phyloP scores from a whole-genome alignment of 768 basidiomycete species.

The Mrakia blollopis region DNA sequence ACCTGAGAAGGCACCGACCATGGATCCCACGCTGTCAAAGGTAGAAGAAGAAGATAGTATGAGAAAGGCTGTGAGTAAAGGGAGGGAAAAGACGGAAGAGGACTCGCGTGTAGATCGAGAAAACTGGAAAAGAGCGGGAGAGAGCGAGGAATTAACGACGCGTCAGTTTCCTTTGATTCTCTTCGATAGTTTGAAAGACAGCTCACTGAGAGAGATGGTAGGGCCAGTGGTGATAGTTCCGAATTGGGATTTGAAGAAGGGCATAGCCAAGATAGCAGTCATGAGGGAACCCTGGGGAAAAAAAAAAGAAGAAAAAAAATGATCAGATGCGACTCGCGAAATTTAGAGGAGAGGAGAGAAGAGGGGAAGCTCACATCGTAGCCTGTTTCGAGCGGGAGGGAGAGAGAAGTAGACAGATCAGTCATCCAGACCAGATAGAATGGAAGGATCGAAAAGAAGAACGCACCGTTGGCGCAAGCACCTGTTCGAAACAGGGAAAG shows the following conservation, averaged over 20 bases:
- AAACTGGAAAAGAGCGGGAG: neutral
- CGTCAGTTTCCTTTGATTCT: neutral
- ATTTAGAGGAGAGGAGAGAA: neutral
- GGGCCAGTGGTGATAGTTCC: neutral
- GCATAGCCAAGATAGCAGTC: neutral
- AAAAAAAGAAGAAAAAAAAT: neutral
- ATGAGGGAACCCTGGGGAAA: neutral
- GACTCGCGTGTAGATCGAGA: constrained; percentile 34
- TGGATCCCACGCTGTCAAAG: constrained; percentile 39
- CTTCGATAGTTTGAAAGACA: neutral
- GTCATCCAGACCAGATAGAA: too few species aligned
- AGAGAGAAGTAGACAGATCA: too few species aligned
- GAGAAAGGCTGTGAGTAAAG: too few species aligned
- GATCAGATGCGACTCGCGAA: neutral
- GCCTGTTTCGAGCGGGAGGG: too few species aligned
- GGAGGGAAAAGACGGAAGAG: too few species aligned
- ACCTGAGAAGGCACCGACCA: constrained; percentile 28
- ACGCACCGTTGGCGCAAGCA: neutral
- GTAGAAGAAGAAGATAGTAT: too few species aligned
- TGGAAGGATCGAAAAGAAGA: too few species aligned
- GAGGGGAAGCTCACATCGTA: neutral
- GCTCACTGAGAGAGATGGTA: neutral
- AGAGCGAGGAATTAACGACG: neutral
- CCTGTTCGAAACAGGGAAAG: too few species aligned
- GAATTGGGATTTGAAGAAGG: constrained; percentile 2